phyloP scores from a whole-genome alignment of 768 basidiomycete species.

The Lactifluus piperatus region DNA sequence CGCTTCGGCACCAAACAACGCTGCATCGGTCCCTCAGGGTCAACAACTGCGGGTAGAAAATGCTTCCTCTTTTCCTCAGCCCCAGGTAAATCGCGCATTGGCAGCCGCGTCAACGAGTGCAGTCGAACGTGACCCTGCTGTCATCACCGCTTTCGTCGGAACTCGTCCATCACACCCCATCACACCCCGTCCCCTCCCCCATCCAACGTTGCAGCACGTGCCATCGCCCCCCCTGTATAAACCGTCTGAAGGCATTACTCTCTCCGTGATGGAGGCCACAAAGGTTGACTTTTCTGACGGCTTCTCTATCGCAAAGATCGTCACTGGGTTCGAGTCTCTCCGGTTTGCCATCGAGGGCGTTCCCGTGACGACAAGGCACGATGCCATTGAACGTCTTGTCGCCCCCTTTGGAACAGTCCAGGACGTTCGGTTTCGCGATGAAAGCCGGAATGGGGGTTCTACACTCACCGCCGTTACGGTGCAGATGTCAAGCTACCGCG shows the following conservation, averaged over 20 bases:
- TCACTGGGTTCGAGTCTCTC: conserved; percentile 62
- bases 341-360: conserved; percentile 50
- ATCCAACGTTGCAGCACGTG: background rate
- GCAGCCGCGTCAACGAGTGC: background rate
- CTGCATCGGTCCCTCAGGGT: background rate
- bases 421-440: conserved; percentile 26
- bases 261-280: conserved; percentile 45
- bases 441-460: background rate
- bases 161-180: background rate
- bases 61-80: background rate
- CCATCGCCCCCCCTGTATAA: background rate
- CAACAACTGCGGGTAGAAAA: background rate
- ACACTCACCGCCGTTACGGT: conserved; percentile 31
- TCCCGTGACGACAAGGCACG: conserved; percentile 29
- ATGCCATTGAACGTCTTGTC: conserved; percentile 33
- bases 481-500: conserved; percentile 38
- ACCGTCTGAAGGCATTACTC: conserved; percentile 8
- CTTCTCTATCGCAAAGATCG: conserved; percentile 46
- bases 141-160: background rate
- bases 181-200: background rate
- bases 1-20: background rate
- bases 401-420: conserved; percentile 39
- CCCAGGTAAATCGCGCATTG: background rate
- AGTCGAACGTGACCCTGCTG: background rate
- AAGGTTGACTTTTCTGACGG: conserved; percentile 51